A percentile compares a stretch with the other conserved stretches of the same genome.
Evolutionary conservation across 345 rosid species (phyloP).

Genomic region (Populus davidiana): DNA sequence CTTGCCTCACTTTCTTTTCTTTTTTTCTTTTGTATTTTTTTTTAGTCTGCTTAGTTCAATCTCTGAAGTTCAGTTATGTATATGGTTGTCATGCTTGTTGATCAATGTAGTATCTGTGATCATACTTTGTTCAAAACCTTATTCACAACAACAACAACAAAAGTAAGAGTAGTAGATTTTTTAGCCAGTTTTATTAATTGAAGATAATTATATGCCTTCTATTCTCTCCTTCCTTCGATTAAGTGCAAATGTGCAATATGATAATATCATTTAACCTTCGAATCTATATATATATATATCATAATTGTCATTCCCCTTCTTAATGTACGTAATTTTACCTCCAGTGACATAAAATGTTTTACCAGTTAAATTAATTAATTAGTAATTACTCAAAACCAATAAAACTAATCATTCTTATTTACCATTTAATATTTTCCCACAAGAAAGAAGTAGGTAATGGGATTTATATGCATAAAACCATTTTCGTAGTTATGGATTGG

Average conservation of each 20-base stretch:
- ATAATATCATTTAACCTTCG: background rate
- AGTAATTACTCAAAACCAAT: no score
- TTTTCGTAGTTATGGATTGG: background rate
- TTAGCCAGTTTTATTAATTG: background rate
- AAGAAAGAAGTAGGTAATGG: no score
- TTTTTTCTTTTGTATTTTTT: background rate
- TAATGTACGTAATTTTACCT: no score
- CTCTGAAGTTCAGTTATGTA: background rate
- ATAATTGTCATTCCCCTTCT: background rate
- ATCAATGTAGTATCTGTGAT: background rate
- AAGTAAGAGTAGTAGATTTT: background rate
- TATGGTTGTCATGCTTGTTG: background rate
- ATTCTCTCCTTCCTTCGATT: background rate
- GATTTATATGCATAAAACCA: background rate
- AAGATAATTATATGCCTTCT: background rate
- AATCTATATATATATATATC: no score
- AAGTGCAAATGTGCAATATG: background rate
- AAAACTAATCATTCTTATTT: background rate
- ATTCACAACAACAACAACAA: background rate
- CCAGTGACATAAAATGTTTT: no score
- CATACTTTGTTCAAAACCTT: background rate
- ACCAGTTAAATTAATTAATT: background rate
- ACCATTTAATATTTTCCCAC: no score
- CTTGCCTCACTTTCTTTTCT: background rate
- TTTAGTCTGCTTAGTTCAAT: background rate